Evolutionary conservation across 768 basidiomycete species (phyloP), one percentile per base, ranked within the genome.

Genomic region (Lyophyllum decastes): DNA sequence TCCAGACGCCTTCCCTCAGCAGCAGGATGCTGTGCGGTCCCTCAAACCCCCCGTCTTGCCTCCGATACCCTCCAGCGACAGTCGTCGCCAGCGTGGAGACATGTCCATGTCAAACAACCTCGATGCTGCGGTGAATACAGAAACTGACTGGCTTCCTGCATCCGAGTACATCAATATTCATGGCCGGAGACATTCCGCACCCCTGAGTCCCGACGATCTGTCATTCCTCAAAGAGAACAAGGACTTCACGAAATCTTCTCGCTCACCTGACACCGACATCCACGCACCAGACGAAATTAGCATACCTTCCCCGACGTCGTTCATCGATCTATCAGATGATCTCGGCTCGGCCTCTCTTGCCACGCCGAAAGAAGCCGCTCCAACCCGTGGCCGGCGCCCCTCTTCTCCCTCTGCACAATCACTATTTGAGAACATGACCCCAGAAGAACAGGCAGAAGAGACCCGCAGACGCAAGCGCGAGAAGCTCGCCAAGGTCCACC

Each of bases 401-500:
- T 63, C 61, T 48, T 74, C 80, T 27, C 74, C 72, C 48, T 78
- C 79, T 21, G 71, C 73, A 6, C 78, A 78, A 21, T 83, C 82
- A 40, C 66, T 83, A 45, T 76, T 76, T 41, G 81, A 84, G 54
- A 76, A 73, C 50, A 65, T 84, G 66, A 73, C 80, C 49, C 73
- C 79, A 22, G 82, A 86, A 54, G 79, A 79, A 58, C 79, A 74
- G 58, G 80, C 74, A 17, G 89, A 91, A 49, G 82, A 83, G 21
- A 84, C 87, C 58, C 82, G 82, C 59, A 77, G 83, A 55, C 82
- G 83, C 59, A 91, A 88, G 71, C 80, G 92, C 50, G 89, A 90
- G 62, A 86, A 86, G 63, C 75, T 94, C 46, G 89, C 88, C 2
- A 93, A 86, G 69, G 80, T 94, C 4, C 90, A 94, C 71, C 89